Base-by-base conservation (phyloP, 768 basidiomycete genomes). In the Xanthoconium stramineum region DNA sequence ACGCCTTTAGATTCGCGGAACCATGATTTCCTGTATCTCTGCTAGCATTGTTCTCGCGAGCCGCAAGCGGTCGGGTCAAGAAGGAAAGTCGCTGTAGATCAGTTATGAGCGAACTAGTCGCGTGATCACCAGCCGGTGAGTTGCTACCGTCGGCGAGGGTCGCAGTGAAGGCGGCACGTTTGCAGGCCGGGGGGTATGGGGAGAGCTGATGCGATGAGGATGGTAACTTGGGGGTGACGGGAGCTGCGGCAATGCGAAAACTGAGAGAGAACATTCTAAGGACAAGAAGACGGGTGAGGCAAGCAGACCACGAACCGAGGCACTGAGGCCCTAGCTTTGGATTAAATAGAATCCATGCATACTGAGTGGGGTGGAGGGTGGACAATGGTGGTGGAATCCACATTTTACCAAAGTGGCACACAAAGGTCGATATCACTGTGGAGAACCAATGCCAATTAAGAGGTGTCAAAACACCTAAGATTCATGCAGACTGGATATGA, bases 271-370 rank as follows among this genome's bases (percentile, higher is more conserved):
- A 30, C 67, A 65, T 67, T 5, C 0, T 24, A 33, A 43, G 15
- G 7, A 52, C 20, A 20, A 33, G 46, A 32, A 3, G 32, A 20
- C 24, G 19, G 40, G 40, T 6, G 32, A 51, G 19, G 42, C 33
- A 29, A 36, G 33, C 8, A 11, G n/a, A 55, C 52, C 36, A 49
- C 49, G 14, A 43, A 50, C 17, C 33, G 48, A 47, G 24, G 3
- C 11, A 45, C 15, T 47, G 39, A 30, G 4, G 2, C 6, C 7
- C 10, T 9, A 40, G 14, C 8, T 36, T 33, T 28, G 51, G 33
- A n/a, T 62, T 64, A 67, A 64, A 69, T 67, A 57, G 19, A 35
- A 19, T 20, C 19, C 47, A 28, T 33, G 19, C 43, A 50, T 45
- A 56, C 2, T 6, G 42, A 47, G 36, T 29, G 52, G 17, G 19